These are phyloP conservation scores for Cucumis sativus DNA, from an alignment of 306 rosid genomes.

Conservation along the genomic window Cucumber_9930_V3 NC_026655.2:6785501-6786000, in stretches of 20 bases:
- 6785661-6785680: background rate
- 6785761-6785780: slow-evolving; percentile 77
- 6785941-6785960: slow-evolving; percentile 51
- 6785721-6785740: slow-evolving; percentile 14
- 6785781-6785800: slow-evolving; percentile 90
- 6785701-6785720: slow-evolving; percentile 8
- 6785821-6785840: slow-evolving; percentile 75
- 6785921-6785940: slow-evolving; percentile 74
- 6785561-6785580: slow-evolving; percentile 47
- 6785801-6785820: slow-evolving; percentile 88
- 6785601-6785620: slow-evolving; percentile 58
- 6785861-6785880: slow-evolving; percentile 56
- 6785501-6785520: slow-evolving; percentile 16
- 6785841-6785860: slow-evolving; percentile 44
- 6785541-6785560: slow-evolving; percentile 84
- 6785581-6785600: slow-evolving; percentile 72
- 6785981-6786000: slow-evolving; percentile 81
- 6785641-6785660: slow-evolving; percentile 83
- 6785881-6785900: slow-evolving; percentile 52
- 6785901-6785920: slow-evolving; percentile 81
- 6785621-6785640: slow-evolving; percentile 57
- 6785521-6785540: slow-evolving; percentile 56
- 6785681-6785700: background rate
- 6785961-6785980: slow-evolving; percentile 68
- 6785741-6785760: slow-evolving; percentile 56